Evolutionary conservation across 345 rosid genomes (phyloP).

Genomic region (Dovyalis caffra): DNA sequence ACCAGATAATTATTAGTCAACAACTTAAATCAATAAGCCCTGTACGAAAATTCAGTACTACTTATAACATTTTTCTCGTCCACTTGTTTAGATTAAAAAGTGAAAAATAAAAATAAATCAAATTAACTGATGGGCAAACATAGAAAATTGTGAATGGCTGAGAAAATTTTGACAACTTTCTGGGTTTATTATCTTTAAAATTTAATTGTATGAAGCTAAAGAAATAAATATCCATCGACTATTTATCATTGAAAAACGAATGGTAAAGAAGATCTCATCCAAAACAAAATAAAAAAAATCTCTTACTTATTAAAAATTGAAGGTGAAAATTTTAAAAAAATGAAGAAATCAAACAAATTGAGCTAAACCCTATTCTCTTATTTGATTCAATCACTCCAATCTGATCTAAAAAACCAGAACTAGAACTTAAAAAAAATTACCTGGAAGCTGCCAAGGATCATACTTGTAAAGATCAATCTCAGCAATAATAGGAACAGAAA

Average conservation of each 20-base stretch:
- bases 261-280: not conserved
- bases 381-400: not conserved
- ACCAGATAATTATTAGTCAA: not conserved
- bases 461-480: conserved; percentile 85
- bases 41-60: not conserved
- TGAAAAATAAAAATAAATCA: not conserved
- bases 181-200: not conserved
- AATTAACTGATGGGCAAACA: not conserved
- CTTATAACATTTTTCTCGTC: not conserved
- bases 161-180: not conserved
- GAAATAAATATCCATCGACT: not conserved
- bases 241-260: not conserved
- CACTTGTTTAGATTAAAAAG: not conserved
- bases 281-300: not conserved
- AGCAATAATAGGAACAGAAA: conserved; percentile 66
- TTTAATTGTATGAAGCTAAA: not conserved
- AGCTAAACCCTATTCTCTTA: not conserved
- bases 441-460: conserved; percentile 96
- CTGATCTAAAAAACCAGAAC: not conserved
- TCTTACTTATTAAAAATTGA: too few species aligned
- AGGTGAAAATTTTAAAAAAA: not conserved
- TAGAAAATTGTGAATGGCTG: not conserved
- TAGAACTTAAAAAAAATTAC: conserved; percentile 25
- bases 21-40: not conserved
- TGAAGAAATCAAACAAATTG: not conserved